These are phyloP conservation scores for Rusavskia elegans DNA, from an alignment of 495 filamentous ascomycete species.

Conservation along the genomic window DNA sequence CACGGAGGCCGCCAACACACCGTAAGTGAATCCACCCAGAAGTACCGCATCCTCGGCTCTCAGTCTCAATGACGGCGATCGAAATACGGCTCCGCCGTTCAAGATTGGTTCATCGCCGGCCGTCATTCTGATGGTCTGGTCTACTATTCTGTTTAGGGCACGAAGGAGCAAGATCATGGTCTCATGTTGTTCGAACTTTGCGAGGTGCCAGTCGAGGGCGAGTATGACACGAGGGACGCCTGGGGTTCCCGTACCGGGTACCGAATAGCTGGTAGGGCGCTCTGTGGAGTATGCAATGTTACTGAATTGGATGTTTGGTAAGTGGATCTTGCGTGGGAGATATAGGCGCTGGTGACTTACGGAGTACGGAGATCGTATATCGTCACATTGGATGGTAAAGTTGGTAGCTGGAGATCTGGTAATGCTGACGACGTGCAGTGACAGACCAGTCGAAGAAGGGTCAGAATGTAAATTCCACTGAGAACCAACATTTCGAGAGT, in stretches of 20 bases:
- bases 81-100: neutral
- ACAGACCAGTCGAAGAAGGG: neutral
- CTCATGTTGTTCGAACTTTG: neutral
- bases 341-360: neutral
- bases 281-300: neutral
- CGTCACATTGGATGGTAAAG: neutral
- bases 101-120: neutral
- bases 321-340: no score
- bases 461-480: neutral
- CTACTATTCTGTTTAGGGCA: neutral
- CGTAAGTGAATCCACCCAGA: neutral
- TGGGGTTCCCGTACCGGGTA: neutral
- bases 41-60: neutral
- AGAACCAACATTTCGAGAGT: neutral
- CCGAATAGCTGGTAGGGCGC: neutral
- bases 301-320: neutral
- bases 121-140: neutral
- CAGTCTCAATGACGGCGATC: neutral
- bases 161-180: neutral
- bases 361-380: neutral
- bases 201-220: neutral
- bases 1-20: neutral
- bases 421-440: neutral
- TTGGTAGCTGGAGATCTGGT: neutral
- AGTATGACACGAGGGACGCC: neutral